Percentiles rank a stretch among this genome's conserved stretches.
Evolutionary conservation across 352 stramenopile genomes (phyloP).

Genomic region (Stramenopiles sp.): DNA sequence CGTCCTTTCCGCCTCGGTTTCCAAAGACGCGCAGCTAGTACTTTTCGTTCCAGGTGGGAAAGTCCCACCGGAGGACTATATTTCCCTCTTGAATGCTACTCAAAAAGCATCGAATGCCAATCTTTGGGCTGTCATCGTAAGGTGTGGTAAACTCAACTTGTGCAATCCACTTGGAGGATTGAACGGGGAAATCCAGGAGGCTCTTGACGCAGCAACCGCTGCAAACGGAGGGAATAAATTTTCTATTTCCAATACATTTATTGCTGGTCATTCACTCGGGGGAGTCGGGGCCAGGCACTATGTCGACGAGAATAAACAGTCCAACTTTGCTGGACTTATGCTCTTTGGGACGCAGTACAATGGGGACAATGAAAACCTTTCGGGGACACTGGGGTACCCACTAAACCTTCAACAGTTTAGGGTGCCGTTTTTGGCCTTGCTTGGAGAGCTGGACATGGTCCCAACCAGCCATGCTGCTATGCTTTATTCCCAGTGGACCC

Average conservation of each 20-base stretch:
- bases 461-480: not conserved
- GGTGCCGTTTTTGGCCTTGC: not conserved
- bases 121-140: not conserved
- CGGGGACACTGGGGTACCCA: not conserved
- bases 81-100: not conserved
- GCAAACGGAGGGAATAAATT: not conserved
- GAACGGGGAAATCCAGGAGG: not conserved
- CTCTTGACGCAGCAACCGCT: constrained; percentile 2
- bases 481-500: not conserved
- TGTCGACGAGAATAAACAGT: not conserved
- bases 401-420: not conserved
- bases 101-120: not conserved
- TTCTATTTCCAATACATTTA: not conserved
- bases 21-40: not conserved
- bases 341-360: not conserved
- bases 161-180: not conserved
- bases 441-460: not conserved
- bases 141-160: not conserved
- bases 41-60: not conserved
- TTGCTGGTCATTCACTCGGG: not conserved
- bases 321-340: constrained; percentile 2
- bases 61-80: not conserved
- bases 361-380: not conserved
- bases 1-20: not conserved
- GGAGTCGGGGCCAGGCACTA: not conserved